Evolutionary conservation across 331 rosid genomes (phyloP).

Genomic region (Rhamnella rubrinervis): DNA sequence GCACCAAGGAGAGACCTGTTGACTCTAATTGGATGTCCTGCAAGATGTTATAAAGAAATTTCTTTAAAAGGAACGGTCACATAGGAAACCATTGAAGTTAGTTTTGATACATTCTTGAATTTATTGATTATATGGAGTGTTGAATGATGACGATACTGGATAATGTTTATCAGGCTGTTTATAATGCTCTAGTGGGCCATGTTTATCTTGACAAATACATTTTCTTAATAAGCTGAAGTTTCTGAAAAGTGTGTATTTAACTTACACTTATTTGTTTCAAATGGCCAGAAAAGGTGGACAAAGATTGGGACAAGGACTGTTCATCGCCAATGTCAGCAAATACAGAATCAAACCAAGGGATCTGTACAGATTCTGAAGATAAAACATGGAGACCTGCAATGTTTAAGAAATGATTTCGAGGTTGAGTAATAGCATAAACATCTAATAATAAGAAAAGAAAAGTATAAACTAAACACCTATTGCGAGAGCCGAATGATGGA

Average conservation of each 20-base stretch:
- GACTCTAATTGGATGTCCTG: slow-evolving; percentile 78
- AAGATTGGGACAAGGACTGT: slow-evolving; percentile 84
- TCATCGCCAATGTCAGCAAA: slow-evolving; percentile 96
- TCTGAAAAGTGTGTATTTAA: slow-evolving; percentile 13
- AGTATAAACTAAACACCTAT: not conserved
- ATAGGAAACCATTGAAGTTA: not conserved
- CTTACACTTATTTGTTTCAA: slow-evolving; percentile 88
- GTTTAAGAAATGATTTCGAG: slow-evolving; percentile 11
- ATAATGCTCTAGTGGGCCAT: slow-evolving; percentile 8
- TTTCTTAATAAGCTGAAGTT: not conserved
- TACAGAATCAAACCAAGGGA: slow-evolving; percentile 97
- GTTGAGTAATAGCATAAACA: slow-evolving; percentile 4
- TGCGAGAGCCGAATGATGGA: not conserved
- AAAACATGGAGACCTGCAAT: slow-evolving; percentile 81
- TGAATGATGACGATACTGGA: not conserved
- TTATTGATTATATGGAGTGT: not conserved
- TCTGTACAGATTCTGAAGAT: slow-evolving; percentile 80
- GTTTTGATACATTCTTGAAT: not conserved
- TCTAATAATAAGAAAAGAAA: slow-evolving; percentile 12
- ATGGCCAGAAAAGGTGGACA: slow-evolving; percentile 95
- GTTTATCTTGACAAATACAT: not conserved
- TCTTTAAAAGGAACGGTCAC: not conserved
- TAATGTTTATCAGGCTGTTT: not conserved
- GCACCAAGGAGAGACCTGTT: slow-evolving; percentile 71
- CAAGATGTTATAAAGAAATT: slow-evolving; percentile 25